phyloP scores from a whole-genome alignment of 208 protist species.

The Trypanosoma scelopori region DNA sequence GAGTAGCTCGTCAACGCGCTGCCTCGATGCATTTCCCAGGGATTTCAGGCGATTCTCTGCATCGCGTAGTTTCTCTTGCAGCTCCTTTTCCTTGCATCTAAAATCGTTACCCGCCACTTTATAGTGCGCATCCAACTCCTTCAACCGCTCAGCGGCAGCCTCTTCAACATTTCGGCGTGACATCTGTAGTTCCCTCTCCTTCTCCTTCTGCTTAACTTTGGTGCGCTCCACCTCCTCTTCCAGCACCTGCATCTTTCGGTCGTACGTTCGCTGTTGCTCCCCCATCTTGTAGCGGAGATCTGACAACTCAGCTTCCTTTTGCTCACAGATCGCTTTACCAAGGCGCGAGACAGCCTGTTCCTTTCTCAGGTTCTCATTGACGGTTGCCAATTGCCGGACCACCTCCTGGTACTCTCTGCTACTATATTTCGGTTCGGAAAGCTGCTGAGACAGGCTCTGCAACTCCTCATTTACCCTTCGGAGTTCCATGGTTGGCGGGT shows the following conservation, averaged over 20 bases:
- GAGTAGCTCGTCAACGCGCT: conserved; percentile 59
- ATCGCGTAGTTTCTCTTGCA: conserved; percentile 40
- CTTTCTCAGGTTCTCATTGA: conserved; percentile 43
- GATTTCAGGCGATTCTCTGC: conserved; percentile 50
- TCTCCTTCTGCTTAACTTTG: conserved; percentile 41
- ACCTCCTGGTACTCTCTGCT: conserved; percentile 41
- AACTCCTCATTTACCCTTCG: conserved; percentile 74
- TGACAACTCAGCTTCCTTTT: conserved; percentile 56
- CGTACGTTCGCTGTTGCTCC: conserved; percentile 57
- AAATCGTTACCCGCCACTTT: conserved; percentile 42
- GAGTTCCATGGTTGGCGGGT: conserved; percentile 76
- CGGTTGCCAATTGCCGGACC: conserved; percentile 48
- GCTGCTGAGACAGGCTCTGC: conserved; percentile 42
- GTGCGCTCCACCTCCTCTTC: conserved; percentile 56
- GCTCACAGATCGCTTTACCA: conserved; percentile 41
- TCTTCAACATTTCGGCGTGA: conserved; percentile 34
- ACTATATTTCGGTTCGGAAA: conserved; percentile 44
- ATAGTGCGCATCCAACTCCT: conserved; percentile 58
- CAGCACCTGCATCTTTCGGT: conserved; percentile 64
- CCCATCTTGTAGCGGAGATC: conserved; percentile 52
- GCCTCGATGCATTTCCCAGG: conserved; percentile 38
- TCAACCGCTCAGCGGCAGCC: conserved; percentile 35
- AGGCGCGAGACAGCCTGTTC: conserved; percentile 52
- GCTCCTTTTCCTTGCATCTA: conserved; percentile 44
- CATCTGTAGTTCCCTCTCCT: conserved; percentile 47